phyloP scores from a whole-genome alignment of 2,329 filamentous ascomycete genomes.

The Cladosporium cucumerinum region DNA sequence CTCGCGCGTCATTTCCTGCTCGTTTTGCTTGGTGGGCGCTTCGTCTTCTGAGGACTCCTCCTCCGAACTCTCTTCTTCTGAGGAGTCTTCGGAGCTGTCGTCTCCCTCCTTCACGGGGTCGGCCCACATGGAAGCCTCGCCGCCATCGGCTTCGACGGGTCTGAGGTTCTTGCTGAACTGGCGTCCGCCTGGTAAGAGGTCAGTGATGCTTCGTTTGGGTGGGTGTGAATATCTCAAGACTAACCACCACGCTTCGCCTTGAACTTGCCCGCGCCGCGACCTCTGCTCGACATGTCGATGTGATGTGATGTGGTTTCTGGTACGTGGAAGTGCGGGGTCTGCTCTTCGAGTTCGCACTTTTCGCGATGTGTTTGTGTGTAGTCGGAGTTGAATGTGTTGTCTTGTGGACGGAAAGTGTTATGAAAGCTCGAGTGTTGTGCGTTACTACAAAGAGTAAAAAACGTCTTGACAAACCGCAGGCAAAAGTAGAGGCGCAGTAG shows the following conservation, averaged over 20 bases:
- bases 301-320: slow-evolving; percentile 14
- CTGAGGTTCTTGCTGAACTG: slow-evolving; percentile 90
- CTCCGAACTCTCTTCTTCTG: slow-evolving; percentile 48
- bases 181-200: slow-evolving; percentile 68
- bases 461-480: not conserved
- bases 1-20: slow-evolving; percentile 70
- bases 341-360: not conserved
- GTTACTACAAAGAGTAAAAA: not conserved
- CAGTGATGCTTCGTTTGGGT: slow-evolving; percentile 18
- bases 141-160: slow-evolving; percentile 84
- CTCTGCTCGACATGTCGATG: slow-evolving; percentile 49
- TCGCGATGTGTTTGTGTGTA: not conserved
- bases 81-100: slow-evolving; percentile 49
- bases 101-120: slow-evolving; percentile 53
- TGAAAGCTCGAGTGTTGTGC: not conserved
- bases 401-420: not conserved
- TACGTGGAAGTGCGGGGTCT: slow-evolving; percentile 10
- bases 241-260: slow-evolving; percentile 89
- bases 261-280: slow-evolving; percentile 83
- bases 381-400: not conserved
- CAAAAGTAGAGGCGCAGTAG: not conserved
- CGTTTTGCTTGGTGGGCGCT: slow-evolving; percentile 29
- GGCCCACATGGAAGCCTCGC: slow-evolving; percentile 84
- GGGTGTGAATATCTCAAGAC: slow-evolving; percentile 27
- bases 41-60: slow-evolving; percentile 42